Evolutionary conservation across 176 grass and related monocot genomes (phyloP), one percentile per base, ranked within the genome.

Genomic region (Thalia dealbata): DNA sequence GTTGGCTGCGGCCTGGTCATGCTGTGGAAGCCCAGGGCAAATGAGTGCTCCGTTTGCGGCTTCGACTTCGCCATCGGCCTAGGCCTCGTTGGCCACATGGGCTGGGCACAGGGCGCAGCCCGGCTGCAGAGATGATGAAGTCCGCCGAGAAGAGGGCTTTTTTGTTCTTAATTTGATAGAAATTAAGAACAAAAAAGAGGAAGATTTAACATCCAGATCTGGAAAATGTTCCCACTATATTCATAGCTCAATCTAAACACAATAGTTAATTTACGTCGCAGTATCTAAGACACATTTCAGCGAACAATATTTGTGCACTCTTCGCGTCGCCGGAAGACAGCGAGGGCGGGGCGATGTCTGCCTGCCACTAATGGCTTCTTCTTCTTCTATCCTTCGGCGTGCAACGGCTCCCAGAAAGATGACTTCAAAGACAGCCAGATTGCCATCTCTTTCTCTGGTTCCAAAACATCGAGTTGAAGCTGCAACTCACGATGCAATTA

Each of bases 61-160:
- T 35, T 68, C 65, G 65, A 68, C 35, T 68, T 68, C 65, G 65
- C 38, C 65, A 44, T 68, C 65, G 65, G 65, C 38, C 65, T 44
- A 18, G 65, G 35, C 10, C 11, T 68, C 10, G 65, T 32, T 8
- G 65, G 65, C 38, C 65, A 68, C 35, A 68, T 68, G 65, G 44
- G 65, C 10, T 35, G 65, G 65, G 10, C 65, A 68, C 21, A 41
- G 35, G 62, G 14, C 28, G 26, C 11, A 21, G 35, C 29, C 12
- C n/a, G 25, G 65, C 2, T 13, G 18, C 10, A 14, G 19, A 21
- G 35, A 22, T 22, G 15, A 44, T 44, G 65, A 3, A 10, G 5
- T 15, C 14, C 9, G 65, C 19, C 15, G 14, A 43, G 10, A 32
- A 10, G 65, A 43, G 21, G 35, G 16, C 2, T 16, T 23, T 65